Base-by-base conservation (phyloP, 139 green algal genomes). In the Asterochloris erici region DNA sequence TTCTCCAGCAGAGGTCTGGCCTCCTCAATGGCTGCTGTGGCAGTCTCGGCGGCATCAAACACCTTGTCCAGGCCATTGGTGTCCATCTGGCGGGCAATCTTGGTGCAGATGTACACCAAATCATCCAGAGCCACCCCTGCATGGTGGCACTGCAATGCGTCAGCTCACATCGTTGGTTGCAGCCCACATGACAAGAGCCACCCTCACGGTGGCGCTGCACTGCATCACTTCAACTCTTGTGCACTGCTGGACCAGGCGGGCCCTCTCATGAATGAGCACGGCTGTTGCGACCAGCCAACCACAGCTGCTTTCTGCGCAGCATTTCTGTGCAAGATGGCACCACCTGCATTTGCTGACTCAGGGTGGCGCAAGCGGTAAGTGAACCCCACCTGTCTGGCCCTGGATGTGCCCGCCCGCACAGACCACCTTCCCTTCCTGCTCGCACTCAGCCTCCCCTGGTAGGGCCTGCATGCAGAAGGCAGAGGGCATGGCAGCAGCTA, bases 91-190 rank as follows among this genome's bases (percentile, higher is more conserved):
- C 93, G 84, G 6, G 95, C 96, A 21, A 99, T 89, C 69, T 95
- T 97, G 68, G 87, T 92, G 81, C 85, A 93, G 71, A 99, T 94
- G 85, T 96, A 97, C 23, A 99, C 95, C 68, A 99, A 89, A 85
- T 99, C 97, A 82, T 99, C 97, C 79, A 99, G 86, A 0, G 95
- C 95, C 24, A 99, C 97, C 24, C 93, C 93, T 86, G 85, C 47
- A 66, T 1, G 4, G n/a, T 11, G 10, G 38, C 0, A 68, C 74
- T 54, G 17, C 29, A 63, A 68, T 68, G 38, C 15, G 9, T n/a
- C 6, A 79, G 17, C n/a, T 29, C 12, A 26, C 17, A 38, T 23
- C 61, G 9, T 74, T 26, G 61, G 14, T 14, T 76, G 26, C 78
- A 77, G 66, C 66, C 19, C 66, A 27, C 66, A 73, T 73, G 23